Evolutionary conservation across 1,284 basidiomycete genomes (phyloP).

Genomic region (Spongiforma sp.): DNA sequence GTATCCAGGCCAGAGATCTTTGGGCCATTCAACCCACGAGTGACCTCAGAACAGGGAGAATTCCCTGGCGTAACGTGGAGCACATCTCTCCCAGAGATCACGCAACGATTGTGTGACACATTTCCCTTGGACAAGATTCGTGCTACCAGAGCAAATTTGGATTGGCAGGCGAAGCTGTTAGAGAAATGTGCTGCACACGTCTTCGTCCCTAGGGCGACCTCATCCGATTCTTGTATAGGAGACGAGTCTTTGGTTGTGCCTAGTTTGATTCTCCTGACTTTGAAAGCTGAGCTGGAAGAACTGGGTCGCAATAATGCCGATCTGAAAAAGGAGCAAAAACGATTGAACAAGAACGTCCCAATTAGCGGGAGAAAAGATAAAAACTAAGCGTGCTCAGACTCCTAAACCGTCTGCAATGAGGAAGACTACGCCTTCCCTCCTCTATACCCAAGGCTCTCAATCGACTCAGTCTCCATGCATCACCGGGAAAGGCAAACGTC

Average conservation of each 20-base stretch:
- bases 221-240: not conserved
- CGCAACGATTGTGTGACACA: slow-evolving; percentile 49
- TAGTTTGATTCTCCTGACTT: slow-evolving; percentile 49
- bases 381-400: slow-evolving; percentile 1
- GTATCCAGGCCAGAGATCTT: slow-evolving; percentile 45
- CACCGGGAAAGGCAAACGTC: not conserved
- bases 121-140: slow-evolving; percentile 48
- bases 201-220: slow-evolving; percentile 42
- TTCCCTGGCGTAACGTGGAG: slow-evolving; percentile 48
- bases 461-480: not conserved
- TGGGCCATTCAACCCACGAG: slow-evolving; percentile 65
- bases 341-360: slow-evolving; percentile 36
- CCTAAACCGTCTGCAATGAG: slow-evolving; percentile 5
- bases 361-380: slow-evolving; percentile 21
- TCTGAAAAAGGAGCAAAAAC: slow-evolving; percentile 38
- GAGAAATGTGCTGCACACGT: slow-evolving; percentile 59
- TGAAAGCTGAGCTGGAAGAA: slow-evolving; percentile 47
- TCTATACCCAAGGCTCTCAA: not conserved
- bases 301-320: slow-evolving; percentile 38
- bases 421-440: not conserved
- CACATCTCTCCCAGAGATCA: slow-evolving; percentile 42
- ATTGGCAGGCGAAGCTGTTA: slow-evolving; percentile 62
- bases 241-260: slow-evolving; percentile 48
- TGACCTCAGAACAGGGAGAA: slow-evolving; percentile 50
- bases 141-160: slow-evolving; percentile 44